phyloP scores from a whole-genome alignment of 2,329 filamentous ascomycete genomes.

The Microascus cirrosus region DNA sequence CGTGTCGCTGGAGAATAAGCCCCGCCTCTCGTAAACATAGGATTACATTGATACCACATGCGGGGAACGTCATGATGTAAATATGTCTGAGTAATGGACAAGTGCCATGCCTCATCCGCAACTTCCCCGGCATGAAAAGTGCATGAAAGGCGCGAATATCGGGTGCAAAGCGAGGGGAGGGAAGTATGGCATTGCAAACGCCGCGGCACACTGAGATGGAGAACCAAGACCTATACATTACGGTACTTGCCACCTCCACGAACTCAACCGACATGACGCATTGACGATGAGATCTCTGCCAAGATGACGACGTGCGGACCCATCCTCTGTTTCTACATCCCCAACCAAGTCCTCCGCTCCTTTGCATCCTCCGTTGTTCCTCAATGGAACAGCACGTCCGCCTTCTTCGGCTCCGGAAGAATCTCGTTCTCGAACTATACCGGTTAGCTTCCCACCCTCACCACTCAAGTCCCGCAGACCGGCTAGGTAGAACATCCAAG shows the following conservation, averaged over 20 bases:
- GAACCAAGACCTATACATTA: neutral
- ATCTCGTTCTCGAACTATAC: slow-evolving; percentile 28
- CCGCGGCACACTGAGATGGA: neutral
- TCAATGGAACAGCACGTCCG: slow-evolving; percentile 27
- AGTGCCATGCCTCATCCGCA: too few relatives aligned
- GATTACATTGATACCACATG: too few relatives aligned
- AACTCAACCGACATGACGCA: neutral
- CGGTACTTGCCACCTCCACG: neutral
- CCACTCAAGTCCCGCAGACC: too few relatives aligned
- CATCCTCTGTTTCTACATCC: neutral
- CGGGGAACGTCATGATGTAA: too few relatives aligned
- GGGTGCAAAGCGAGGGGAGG: neutral
- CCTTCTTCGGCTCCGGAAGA: slow-evolving; percentile 18
- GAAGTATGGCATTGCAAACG: too few relatives aligned
- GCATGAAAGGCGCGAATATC: neutral
- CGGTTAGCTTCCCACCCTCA: neutral
- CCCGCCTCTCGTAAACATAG: too few relatives aligned
- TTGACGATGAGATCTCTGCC: neutral
- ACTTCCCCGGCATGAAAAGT: too few relatives aligned
- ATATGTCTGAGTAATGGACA: too few relatives aligned
- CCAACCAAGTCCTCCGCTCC: neutral
- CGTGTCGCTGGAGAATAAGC: too few relatives aligned
- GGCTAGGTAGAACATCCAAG: neutral
- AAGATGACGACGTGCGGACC: neutral
- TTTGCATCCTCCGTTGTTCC: neutral